A percentile compares a stretch with the other conserved stretches of the same genome.
Conservation (phyloP, 192 early-diverging fungal genomes). For the Coemansia sp. region DNA sequence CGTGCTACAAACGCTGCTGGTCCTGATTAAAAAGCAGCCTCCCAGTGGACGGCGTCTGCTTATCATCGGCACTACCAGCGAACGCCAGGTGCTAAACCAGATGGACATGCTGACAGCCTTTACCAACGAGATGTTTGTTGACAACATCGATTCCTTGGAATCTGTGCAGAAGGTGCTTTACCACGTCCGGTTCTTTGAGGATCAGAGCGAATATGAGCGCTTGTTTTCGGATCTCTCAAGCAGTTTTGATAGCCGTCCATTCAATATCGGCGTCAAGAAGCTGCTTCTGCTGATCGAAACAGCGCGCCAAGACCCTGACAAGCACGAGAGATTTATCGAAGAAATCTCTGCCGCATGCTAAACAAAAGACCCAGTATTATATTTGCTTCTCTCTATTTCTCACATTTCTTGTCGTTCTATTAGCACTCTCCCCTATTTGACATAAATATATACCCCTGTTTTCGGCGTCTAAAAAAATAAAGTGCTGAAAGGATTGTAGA, state of each 20-base stretch:
- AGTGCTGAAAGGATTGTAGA: too few relatives aligned
- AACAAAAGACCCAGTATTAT: not conserved
- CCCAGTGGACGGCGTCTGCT: constrained; percentile 82
- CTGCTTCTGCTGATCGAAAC: constrained; percentile 89
- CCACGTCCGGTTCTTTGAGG: constrained; percentile 67
- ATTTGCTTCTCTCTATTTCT: too few relatives aligned
- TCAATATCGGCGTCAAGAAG: constrained; percentile 89
- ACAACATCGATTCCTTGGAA: constrained; percentile 69
- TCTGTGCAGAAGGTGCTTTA: constrained; percentile 66
- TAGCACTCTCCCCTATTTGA: too few relatives aligned
- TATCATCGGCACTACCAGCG: constrained; percentile 86
- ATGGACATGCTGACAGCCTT: constrained; percentile 90
- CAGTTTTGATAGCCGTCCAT: constrained; percentile 56
- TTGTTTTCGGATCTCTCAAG: constrained; percentile 59
- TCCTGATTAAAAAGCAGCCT: constrained; percentile 89
- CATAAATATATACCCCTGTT: too few relatives aligned
- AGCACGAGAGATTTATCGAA: constrained; percentile 26
- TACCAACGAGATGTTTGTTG: constrained; percentile 79
- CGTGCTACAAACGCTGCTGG: constrained; percentile 88
- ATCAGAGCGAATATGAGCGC: constrained; percentile 57
- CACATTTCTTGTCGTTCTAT: too few relatives aligned
- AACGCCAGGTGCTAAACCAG: constrained; percentile 74
- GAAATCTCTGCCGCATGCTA: constrained; percentile 36
- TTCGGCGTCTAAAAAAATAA: too few relatives aligned
- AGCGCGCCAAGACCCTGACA: constrained; percentile 76